These are phyloP conservation scores for Blastocystis hominis DNA, from an alignment of 352 stramenopile species.

Conservation along the genomic window DNA sequence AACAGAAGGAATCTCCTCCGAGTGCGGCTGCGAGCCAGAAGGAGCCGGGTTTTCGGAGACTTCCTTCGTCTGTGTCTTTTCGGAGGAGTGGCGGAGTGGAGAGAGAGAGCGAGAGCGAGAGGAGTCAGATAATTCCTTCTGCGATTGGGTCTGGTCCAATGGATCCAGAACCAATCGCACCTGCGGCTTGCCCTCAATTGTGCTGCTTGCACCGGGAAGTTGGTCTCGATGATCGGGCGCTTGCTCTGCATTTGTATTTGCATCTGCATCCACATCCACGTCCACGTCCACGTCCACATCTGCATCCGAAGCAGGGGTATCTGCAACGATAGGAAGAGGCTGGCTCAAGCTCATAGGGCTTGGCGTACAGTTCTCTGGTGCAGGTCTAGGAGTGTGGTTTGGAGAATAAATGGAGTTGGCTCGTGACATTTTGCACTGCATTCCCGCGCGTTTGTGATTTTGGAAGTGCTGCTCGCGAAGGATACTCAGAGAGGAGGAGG, in stretches of 20 bases:
- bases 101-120: neutral
- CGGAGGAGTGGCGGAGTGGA: neutral
- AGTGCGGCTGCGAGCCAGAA: neutral
- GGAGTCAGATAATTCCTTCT: neutral
- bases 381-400: neutral
- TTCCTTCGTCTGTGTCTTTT: neutral
- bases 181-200: neutral
- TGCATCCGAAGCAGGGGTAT: neutral
- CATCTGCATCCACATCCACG: no score
- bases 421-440: conserved; percentile 2
- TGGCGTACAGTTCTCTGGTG: neutral
- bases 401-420: neutral
- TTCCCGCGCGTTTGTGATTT: conserved; percentile 32
- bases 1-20: neutral
- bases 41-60: neutral
- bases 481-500: neutral
- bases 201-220: neutral
- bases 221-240: no score
- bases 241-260: no score
- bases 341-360: neutral
- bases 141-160: neutral
- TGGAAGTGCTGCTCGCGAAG: conserved; percentile 34
- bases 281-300: neutral
- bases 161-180: no score
- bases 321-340: neutral